These are phyloP conservation scores for Serendipita vermifera DNA, from an alignment of 768 basidiomycete genomes.

Conservation along the genomic window DNA sequence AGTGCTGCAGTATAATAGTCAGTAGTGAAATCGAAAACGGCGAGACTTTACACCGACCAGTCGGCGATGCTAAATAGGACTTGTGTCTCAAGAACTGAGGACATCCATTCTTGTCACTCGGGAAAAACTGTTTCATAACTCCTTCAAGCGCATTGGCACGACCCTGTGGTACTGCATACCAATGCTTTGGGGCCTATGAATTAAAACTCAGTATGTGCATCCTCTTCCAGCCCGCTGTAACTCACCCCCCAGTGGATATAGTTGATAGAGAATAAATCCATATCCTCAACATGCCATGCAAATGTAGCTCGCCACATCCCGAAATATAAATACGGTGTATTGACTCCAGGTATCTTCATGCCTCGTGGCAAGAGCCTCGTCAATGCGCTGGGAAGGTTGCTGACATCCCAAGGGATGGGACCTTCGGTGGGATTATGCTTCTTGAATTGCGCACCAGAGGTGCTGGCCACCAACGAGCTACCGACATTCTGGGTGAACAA, in stretches of 20 bases:
- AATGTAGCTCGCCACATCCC: slow-evolving; percentile 99
- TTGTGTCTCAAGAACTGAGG: slow-evolving; percentile 95
- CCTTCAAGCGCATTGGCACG: slow-evolving; percentile 73
- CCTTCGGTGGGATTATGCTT: slow-evolving; percentile 40
- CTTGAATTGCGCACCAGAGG: slow-evolving; percentile 26
- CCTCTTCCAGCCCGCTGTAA: too few relatives aligned
- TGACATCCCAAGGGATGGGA: slow-evolving; percentile 89
- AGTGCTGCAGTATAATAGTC: neutral
- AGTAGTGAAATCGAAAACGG: neutral
- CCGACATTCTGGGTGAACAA: slow-evolving; percentile 14
- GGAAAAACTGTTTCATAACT: slow-evolving; percentile 86
- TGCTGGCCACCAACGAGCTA: too few relatives aligned
- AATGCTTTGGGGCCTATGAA: slow-evolving; percentile 31
- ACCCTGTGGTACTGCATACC: slow-evolving; percentile 92
- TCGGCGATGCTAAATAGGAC: slow-evolving; percentile 85
- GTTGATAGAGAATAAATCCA: slow-evolving; percentile 98
- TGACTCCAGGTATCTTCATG: slow-evolving; percentile 78
- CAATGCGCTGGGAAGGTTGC: slow-evolving; percentile 72
- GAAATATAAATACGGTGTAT: slow-evolving; percentile 94
- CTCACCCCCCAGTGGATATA: slow-evolving; percentile 98
- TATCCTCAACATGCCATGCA: slow-evolving; percentile 99
- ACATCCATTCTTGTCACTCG: slow-evolving; percentile 70
- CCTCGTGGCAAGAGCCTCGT: slow-evolving; percentile 61
- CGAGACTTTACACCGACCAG: slow-evolving; percentile 14
- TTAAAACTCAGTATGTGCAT: too few relatives aligned